These are phyloP conservation scores for Mycotypha africana DNA, from an alignment of 371 early-diverging fungal genomes.

Conservation along the genomic window DNA sequence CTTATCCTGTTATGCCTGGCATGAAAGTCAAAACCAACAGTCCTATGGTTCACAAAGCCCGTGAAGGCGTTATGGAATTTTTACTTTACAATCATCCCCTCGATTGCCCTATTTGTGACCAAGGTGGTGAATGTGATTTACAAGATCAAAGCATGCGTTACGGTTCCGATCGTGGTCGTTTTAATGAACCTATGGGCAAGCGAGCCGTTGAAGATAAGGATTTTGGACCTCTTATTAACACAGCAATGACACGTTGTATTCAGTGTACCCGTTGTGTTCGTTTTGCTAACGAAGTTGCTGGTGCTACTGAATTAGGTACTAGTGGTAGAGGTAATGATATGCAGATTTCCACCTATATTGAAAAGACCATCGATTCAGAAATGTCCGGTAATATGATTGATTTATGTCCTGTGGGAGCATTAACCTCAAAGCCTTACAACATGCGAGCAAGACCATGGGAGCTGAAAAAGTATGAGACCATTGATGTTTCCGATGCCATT, in stretches of 20 bases:
- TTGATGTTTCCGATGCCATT: conserved; percentile 94
- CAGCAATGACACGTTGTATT: conserved; percentile 97
- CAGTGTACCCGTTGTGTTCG: conserved; percentile 99
- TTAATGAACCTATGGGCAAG: conserved; percentile 80
- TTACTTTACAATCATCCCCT: conserved; percentile 96
- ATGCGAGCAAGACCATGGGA: conserved; percentile 97
- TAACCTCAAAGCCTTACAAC: conserved; percentile 95
- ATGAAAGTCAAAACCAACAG: conserved; percentile 96
- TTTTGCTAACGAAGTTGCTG: conserved; percentile 97
- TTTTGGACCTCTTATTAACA: conserved; percentile 94
- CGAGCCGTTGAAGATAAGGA: conserved; percentile 97
- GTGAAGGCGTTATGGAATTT: conserved; percentile 98
- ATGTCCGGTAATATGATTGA: conserved; percentile 97
- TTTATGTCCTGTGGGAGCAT: conserved; percentile 96
- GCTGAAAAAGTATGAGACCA: conserved; percentile 90
- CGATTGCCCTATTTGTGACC: conserved; percentile 98
- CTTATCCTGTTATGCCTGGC: conserved; percentile 95
- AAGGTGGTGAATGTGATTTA: conserved; percentile 98
- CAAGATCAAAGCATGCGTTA: conserved; percentile 97
- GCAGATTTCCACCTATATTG: conserved; percentile 97
- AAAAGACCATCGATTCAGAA: conserved; percentile 84
- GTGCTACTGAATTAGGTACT: conserved; percentile 93
- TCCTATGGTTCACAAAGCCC: conserved; percentile 92
- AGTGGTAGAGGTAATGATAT: conserved; percentile 95
- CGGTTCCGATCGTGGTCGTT: conserved; percentile 92